These are phyloP conservation scores for Epichloe uncinata DNA, from an alignment of 2,329 filamentous ascomycete species.

Conservation along the genomic window DNA sequence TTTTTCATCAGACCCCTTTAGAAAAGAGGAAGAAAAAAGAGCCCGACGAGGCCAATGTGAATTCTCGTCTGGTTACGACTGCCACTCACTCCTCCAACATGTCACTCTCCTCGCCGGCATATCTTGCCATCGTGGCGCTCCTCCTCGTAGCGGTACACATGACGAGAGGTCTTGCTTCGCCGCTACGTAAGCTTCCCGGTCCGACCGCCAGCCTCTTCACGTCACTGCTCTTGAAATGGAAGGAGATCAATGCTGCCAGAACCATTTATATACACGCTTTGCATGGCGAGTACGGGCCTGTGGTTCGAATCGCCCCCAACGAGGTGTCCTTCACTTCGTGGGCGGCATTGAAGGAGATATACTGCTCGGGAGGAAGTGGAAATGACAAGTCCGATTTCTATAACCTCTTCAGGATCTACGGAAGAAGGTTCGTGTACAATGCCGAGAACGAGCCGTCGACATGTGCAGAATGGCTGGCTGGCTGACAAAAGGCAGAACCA, in stretches of 20 bases:
- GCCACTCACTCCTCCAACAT: not conserved
- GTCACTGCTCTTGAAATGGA: constrained; percentile 36
- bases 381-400: constrained; percentile 56
- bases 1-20: too few species aligned
- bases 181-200: constrained; percentile 31
- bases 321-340: constrained; percentile 30
- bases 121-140: constrained; percentile 11
- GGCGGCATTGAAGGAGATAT: constrained; percentile 31
- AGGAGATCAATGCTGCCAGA: constrained; percentile 40
- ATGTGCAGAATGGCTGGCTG: not conserved
- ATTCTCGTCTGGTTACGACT: not conserved
- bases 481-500: constrained; percentile 28
- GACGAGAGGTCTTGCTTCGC: constrained; percentile 18
- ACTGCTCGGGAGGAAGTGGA: constrained; percentile 46
- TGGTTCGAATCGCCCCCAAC: constrained; percentile 33
- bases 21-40: too few species aligned
- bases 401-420: constrained; percentile 44
- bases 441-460: not conserved
- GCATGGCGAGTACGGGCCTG: constrained; percentile 27
- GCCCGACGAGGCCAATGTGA: not conserved
- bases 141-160: constrained; percentile 15
- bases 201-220: constrained; percentile 35
- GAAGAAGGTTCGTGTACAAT: constrained; percentile 32
- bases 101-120: constrained; percentile 17
- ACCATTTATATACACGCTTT: constrained; percentile 43